A percentile compares a stretch with the other conserved stretches of the same genome.
phyloP scores from a whole-genome alignment of 352 stramenopile species.

The Phytophthora sojae region DNA sequence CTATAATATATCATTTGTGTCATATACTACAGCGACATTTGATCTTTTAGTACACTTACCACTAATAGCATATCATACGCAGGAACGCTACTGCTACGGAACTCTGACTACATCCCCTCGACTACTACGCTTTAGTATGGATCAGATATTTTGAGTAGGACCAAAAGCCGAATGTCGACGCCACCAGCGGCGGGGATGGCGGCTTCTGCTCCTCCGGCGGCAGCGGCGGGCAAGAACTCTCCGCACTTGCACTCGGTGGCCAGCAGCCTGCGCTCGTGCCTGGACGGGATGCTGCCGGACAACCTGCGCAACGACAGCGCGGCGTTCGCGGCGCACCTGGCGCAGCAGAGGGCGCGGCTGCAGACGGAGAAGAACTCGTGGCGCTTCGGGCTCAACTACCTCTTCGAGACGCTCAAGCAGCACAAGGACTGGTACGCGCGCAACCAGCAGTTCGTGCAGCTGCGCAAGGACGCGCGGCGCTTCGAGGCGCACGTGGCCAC shows the following conservation, averaged over 20 bases:
- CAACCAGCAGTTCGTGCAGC: slow-evolving; percentile 91
- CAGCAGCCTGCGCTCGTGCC: slow-evolving; percentile 80
- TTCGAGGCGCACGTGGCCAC: slow-evolving; percentile 81
- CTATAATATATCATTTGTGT: no score
- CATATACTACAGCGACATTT: no score
- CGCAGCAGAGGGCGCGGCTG: slow-evolving; percentile 76
- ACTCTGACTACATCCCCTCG: no score
- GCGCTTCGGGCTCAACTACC: slow-evolving; percentile 90
- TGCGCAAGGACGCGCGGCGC: slow-evolving; percentile 84
- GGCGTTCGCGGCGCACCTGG: slow-evolving; percentile 79
- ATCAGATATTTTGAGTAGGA: no score
- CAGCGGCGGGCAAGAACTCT: slow-evolving; percentile 64
- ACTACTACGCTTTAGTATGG: no score
- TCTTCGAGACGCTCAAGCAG: slow-evolving; percentile 90
- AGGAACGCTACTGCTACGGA: no score
- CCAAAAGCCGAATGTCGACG: no score
- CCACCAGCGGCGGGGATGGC: no score
- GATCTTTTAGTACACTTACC: no score
- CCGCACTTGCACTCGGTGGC: slow-evolving; percentile 85
- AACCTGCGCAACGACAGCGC: slow-evolving; percentile 80
- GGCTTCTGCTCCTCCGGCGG: not conserved
- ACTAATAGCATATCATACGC: no score
- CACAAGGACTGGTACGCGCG: slow-evolving; percentile 90
- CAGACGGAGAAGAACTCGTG: slow-evolving; percentile 89
- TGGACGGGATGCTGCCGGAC: slow-evolving; percentile 89